Evolutionary conservation across 441 rosid genomes (phyloP), one percentile per base, ranked within the genome.

Genomic region (Populus hybrid): DNA sequence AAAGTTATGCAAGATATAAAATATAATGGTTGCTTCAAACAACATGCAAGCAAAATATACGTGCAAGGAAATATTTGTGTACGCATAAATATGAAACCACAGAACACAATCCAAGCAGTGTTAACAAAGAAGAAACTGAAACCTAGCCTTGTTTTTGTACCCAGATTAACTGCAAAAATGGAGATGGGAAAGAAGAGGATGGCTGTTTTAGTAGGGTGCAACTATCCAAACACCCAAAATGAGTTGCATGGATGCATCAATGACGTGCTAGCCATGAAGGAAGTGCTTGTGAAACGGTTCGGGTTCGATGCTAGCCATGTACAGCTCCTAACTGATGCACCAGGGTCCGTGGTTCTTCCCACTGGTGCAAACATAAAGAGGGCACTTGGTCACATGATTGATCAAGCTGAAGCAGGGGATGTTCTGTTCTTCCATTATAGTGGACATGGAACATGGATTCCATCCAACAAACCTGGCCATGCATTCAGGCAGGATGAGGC

Each of bases 131-230:
- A 50, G 59, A 50, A 50, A 50, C n/a, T 50, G n/a, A 50, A 50
- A 50, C 20, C 8, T 50, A 16, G 59, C 59, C 59, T 4, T 50
- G 59, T 50, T 50, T 50, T 14, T 50, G 59, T 50, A 14, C 59
- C 8, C 59, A 0, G 59, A 16, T 16, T 5, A 14, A 2, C 59
- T 9, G 26, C 42, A 59, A 64, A 71, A 88, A 29, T 87, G 92
- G 89, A 83, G 65, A 76, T 50, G 28, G 85, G 81, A 14, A 80
- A 76, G 50, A 87, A 81, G 81, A 87, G 85, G 71, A 71, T 83
- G 83, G 93, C 86, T 5, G 91, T 91, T 63, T 71, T 89, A 6
- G 95, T 86, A 1, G 92, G 95, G 3, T 89, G 95, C 84, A 91
- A 89, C 73, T 89, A 91, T 81, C 84, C 86, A 20, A 80, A 89